Percentiles rank a stretch among this genome's conserved stretches.
Evolutionary conservation across 129 eudicot genomes (phyloP).

Genomic region (Logfia minima): DNA sequence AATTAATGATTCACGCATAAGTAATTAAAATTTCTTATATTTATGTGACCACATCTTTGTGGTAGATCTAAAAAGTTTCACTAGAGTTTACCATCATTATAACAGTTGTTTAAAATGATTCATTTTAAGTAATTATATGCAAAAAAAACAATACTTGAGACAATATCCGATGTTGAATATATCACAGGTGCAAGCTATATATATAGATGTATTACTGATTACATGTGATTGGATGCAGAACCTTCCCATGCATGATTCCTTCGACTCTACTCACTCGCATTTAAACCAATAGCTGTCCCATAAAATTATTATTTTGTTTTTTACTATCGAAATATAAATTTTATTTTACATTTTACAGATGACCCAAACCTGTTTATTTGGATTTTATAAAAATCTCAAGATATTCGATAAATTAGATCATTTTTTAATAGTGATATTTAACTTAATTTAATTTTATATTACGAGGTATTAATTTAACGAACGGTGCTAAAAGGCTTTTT

Average conservation of each 20-base stretch:
- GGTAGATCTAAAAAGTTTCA: no score
- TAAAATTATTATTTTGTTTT: conserved; percentile 29
- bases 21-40: no score
- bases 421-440: background rate
- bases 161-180: background rate
- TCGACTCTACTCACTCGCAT: conserved; percentile 17
- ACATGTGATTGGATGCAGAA: conserved; percentile 19
- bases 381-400: background rate
- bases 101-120: no score
- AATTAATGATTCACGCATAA: no score
- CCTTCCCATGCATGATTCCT: conserved; percentile 32
- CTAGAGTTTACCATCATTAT: no score
- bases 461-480: background rate
- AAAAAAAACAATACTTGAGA: no score
- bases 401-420: no score
- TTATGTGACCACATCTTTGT: no score
- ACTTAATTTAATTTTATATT: background rate
- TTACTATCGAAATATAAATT: background rate
- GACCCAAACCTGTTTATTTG: no score
- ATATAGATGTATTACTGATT: background rate
- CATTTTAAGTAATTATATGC: no score
- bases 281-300: conserved; percentile 14
- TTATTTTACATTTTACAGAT: background rate
- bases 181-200: conserved; percentile 11
- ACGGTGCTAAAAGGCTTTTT: background rate